Evolutionary conservation across 2,329 filamentous ascomycete genomes (phyloP).

Genomic region (Coleophoma crateriformis): DNA sequence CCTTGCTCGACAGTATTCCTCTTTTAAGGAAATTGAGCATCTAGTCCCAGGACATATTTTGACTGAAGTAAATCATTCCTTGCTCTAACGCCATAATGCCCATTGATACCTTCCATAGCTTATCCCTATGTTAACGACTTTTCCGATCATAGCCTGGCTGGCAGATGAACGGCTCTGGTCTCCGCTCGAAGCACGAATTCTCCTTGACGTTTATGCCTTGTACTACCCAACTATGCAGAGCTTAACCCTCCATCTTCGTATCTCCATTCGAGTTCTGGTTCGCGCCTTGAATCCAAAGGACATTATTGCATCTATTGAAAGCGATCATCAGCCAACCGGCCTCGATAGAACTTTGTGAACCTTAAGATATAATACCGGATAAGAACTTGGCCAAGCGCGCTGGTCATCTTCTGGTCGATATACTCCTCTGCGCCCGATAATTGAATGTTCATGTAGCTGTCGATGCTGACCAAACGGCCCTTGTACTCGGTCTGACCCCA

Average conservation of each 20-base stretch:
- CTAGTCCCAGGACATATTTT: too few relatives aligned
- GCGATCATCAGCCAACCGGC: neutral
- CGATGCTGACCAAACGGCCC: constrained; percentile 83
- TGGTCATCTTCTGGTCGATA: constrained; percentile 80
- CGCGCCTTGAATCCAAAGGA: constrained; percentile 78
- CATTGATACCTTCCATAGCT: too few relatives aligned
- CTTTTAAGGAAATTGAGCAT: neutral
- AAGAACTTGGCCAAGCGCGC: constrained; percentile 81
- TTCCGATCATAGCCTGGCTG: too few relatives aligned
- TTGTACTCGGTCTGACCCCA: constrained; percentile 99
- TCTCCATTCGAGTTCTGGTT: constrained; percentile 45
- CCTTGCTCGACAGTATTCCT: neutral
- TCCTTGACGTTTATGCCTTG: too few relatives aligned
- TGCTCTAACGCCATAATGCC: neutral
- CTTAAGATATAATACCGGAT: constrained; percentile 58
- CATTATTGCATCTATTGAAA: constrained; percentile 76
- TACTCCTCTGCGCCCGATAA: constrained; percentile 87
- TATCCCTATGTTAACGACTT: too few relatives aligned
- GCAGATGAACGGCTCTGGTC: too few relatives aligned
- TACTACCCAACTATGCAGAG: too few relatives aligned
- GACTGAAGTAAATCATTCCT: neutral
- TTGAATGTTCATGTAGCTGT: constrained; percentile 99
- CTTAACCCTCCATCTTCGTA: constrained; percentile 49
- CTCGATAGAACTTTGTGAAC: too few relatives aligned
- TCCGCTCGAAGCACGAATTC: too few relatives aligned